Base-by-base conservation (phyloP, 192 early-diverging fungal species). In the Podila verticillata region DNA sequence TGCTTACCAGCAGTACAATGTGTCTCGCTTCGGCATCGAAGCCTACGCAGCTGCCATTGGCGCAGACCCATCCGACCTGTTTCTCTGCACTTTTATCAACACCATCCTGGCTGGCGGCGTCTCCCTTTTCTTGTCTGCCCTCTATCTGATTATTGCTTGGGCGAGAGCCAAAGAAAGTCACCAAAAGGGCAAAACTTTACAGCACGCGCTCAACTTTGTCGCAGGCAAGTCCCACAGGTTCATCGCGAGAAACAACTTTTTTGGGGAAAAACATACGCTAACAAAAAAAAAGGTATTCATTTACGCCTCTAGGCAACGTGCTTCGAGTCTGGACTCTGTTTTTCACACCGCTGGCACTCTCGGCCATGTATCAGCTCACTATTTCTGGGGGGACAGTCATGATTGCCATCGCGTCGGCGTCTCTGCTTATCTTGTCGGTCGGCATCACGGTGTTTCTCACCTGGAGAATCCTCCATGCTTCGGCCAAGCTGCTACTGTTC, bases 341-440 rank as follows among this genome's bases (percentile, higher is more conserved):
- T 13, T 87, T 83, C 51, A 68, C 85, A 20, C 86, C 86, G 0
- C 57, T 85, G 29, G 72, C 84, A 19, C 74, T 82, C 2, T 70
- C 74, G 7, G 72, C 80, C 12, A 84, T 87, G 64, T 87, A 85
- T 44, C 86, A 87, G 54, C 58, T 87, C 19, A 87, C 84, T 36
- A 47, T 87, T n/a, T 65, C 81, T 0, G 68, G 65, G 61, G 44
- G 31, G 15, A 82, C 84, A 1, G 59, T 56, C 0, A 80, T 82
- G 82, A 73, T 72, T 26, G 48, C 72, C 12, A 36, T 82, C 15
- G 57, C 73, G 15, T 66, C 83, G 7, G 51, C 83, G 4, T 51
- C 83, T 5, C 49, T 87, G 5, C 32, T 87, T 15, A 62, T 85
- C 1, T 58, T 84, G 5, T 79, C 84, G 0, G 63, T 84, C 8